Conservation (phyloP, 371 early-diverging fungal species). For the Mortierella sp. region DNA sequence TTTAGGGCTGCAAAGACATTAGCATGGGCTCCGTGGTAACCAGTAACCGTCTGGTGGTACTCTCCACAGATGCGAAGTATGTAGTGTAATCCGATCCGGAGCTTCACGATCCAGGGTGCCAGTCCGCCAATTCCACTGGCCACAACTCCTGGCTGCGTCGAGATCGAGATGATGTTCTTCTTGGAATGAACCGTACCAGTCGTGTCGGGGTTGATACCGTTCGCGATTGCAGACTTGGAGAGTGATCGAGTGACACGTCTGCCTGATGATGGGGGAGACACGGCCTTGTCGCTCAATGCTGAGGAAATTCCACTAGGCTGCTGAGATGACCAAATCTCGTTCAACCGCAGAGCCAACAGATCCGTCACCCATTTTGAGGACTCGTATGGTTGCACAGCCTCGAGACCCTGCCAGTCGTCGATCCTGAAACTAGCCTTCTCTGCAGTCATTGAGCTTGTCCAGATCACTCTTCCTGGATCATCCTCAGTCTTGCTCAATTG, state of each 20-base stretch:
- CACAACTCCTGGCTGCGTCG: constrained; percentile 81
- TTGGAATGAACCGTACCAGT: background rate
- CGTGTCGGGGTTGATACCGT: background rate
- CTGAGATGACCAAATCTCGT: constrained; percentile 55
- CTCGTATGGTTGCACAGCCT: constrained; percentile 76
- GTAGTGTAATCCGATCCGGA: constrained; percentile 60
- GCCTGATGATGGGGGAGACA: background rate
- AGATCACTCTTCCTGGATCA: constrained; percentile 75
- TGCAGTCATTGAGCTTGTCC: constrained; percentile 83
- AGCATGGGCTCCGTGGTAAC: constrained; percentile 64
- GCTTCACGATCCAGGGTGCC: constrained; percentile 56
- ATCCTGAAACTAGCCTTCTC: constrained; percentile 58
- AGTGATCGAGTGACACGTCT: constrained; percentile 28
- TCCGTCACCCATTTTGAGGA: constrained; percentile 83
- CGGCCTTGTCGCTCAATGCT: no score
- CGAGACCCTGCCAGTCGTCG: constrained; percentile 80
- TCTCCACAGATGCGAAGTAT: constrained; percentile 63
- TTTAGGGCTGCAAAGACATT: constrained; percentile 62
- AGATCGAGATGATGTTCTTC: constrained; percentile 57
- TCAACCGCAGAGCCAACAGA: constrained; percentile 64
- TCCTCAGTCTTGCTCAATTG: constrained; percentile 59
- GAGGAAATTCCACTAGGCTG: background rate
- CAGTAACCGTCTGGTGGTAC: constrained; percentile 67
- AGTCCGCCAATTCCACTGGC: constrained; percentile 71
- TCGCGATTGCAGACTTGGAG: constrained; percentile 13